Percentiles rank a stretch among this genome's conserved stretches.
Conservation (phyloP, 1,139 yeast genomes). For the Diutina scorzettiae region DNA sequence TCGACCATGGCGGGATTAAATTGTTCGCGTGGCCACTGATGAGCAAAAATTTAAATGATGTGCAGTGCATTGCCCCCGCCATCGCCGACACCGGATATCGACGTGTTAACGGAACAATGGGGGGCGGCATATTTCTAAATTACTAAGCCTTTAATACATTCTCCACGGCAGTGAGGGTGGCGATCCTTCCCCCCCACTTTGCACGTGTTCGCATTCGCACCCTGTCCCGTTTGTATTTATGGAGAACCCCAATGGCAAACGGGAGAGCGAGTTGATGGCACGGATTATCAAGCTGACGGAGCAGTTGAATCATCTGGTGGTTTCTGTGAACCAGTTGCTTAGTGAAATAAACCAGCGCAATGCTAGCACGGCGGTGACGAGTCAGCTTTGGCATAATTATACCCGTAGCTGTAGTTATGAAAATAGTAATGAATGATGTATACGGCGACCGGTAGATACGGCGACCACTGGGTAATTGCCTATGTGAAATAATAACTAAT, state of each 20-base stretch:
- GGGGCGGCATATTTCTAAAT: too few relatives aligned
- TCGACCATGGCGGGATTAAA: slow-evolving; percentile 1
- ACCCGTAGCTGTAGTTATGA: slow-evolving; percentile 21
- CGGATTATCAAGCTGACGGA: slow-evolving; percentile 71
- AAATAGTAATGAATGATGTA: too few relatives aligned
- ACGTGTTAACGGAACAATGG: too few relatives aligned
- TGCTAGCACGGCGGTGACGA: slow-evolving; percentile 58
- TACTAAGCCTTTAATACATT: too few relatives aligned
- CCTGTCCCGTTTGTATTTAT: too few relatives aligned
- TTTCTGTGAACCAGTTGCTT: slow-evolving; percentile 46
- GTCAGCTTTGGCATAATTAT: slow-evolving; percentile 78
- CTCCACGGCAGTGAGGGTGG: too few relatives aligned
- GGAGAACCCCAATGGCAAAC: slow-evolving; percentile 89
- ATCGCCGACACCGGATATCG: too few relatives aligned
- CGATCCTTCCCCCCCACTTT: too few relatives aligned
- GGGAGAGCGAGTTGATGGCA: slow-evolving; percentile 65
- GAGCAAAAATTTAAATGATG: background rate
- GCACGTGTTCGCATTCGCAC: too few relatives aligned
- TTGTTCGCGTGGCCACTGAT: slow-evolving; percentile 1
- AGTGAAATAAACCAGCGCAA: slow-evolving; percentile 56
- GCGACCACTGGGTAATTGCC: too few relatives aligned
- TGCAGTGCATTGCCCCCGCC: background rate
- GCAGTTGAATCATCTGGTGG: slow-evolving; percentile 60
- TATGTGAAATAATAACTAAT: too few relatives aligned
- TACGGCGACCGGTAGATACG: too few relatives aligned